A percentile compares a stretch with the other conserved stretches of the same genome.
Conservation (phyloP, 169 alveolate genomes). For the Cryptosporidium xiaoi region DNA sequence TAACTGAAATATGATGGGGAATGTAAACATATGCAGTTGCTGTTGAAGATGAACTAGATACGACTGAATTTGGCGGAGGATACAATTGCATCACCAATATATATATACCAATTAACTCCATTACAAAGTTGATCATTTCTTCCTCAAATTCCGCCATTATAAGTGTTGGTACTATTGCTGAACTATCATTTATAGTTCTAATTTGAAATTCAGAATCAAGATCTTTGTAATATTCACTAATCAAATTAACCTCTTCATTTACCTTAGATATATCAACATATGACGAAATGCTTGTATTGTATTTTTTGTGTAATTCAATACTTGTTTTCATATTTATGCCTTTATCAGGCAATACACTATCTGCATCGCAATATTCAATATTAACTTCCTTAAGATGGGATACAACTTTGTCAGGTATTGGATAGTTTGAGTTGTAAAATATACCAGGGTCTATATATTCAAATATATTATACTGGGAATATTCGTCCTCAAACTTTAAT, state of each 20-base stretch:
- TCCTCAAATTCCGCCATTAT: conserved; percentile 73
- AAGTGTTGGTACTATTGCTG: conserved; percentile 32
- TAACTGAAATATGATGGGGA: conserved; percentile 60
- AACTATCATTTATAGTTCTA: conserved; percentile 40
- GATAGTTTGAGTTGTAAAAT: conserved; percentile 15
- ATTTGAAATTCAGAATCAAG: conserved; percentile 31
- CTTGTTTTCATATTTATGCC: conserved; percentile 1
- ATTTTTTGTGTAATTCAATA: conserved; percentile 21
- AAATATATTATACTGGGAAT: conserved; percentile 32
- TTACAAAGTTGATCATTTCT: conserved; percentile 70
- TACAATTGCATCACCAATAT: conserved; percentile 62
- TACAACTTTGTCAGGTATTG: conserved; percentile 45
- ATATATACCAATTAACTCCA: conserved; percentile 71
- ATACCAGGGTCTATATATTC: conserved; percentile 52
- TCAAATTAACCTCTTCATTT: conserved; percentile 28
- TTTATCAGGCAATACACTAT: background rate
- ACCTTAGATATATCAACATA: conserved; percentile 38
- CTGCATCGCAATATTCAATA: conserved; percentile 5
- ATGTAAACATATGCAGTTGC: conserved; percentile 58
- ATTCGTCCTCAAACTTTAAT: conserved; percentile 19
- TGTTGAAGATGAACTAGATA: conserved; percentile 53
- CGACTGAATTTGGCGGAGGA: conserved; percentile 58
- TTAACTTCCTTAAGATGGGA: background rate
- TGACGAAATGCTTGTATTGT: conserved; percentile 19
- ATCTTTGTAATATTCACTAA: conserved; percentile 23